phyloP scores from a whole-genome alignment of 1,284 basidiomycete species.

The Butyriboletus regius region DNA sequence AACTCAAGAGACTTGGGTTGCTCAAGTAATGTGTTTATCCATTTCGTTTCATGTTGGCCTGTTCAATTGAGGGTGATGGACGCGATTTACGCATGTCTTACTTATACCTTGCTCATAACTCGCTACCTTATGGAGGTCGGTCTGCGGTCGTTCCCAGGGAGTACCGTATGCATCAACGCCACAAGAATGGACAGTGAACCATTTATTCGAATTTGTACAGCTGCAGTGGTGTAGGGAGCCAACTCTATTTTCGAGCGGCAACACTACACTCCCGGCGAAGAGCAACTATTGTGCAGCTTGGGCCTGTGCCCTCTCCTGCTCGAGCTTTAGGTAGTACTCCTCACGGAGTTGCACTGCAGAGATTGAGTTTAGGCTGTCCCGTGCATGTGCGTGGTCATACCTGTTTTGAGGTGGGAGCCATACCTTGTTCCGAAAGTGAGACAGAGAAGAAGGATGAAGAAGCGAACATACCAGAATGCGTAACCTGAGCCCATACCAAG shows the following conservation, averaged over 20 bases:
- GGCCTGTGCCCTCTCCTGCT: slow-evolving; percentile 45
- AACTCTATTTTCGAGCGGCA: neutral
- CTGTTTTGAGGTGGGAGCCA: slow-evolving; percentile 62
- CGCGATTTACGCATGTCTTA: slow-evolving; percentile 16
- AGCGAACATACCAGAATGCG: slow-evolving; percentile 62
- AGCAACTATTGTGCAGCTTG: slow-evolving; percentile 11
- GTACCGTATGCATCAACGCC: slow-evolving; percentile 5
- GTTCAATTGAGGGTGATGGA: neutral
- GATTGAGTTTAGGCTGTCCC: slow-evolving; percentile 13
- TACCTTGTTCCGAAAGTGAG: slow-evolving; percentile 51
- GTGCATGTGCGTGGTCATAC: slow-evolving; percentile 42
- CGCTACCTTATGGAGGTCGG: neutral
- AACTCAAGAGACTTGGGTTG: slow-evolving; percentile 55
- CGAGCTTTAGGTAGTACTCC: slow-evolving; percentile 75
- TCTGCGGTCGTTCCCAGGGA: neutral
- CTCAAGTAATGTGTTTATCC: slow-evolving; percentile 31
- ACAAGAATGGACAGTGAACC: slow-evolving; percentile 19
- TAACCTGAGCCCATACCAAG: slow-evolving; percentile 67
- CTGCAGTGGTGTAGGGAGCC: neutral
- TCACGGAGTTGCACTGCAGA: slow-evolving; percentile 68
- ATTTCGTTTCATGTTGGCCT: slow-evolving; percentile 2
- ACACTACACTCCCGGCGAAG: neutral
- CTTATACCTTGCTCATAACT: slow-evolving; percentile 23
- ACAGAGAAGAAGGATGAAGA: neutral
- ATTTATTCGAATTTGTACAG: slow-evolving; percentile 18